Base-by-base conservation (phyloP, 495 filamentous ascomycete genomes). In the Hyaloscypha hepaticicola region DNA sequence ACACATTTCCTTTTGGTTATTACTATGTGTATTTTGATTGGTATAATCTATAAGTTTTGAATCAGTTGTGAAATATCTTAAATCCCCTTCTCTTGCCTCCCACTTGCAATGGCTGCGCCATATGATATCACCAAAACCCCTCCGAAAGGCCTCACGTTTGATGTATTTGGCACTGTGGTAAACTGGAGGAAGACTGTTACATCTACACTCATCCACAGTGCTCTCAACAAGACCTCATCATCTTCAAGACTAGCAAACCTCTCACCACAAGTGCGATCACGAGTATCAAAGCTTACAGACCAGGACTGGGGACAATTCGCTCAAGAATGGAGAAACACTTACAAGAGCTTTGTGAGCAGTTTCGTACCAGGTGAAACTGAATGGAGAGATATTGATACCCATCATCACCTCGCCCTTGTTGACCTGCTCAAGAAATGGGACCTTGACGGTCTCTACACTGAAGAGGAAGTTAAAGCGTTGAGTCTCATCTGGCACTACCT, bases 91-190 rank as follows among this genome's bases (percentile, higher is more conserved):
- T 21, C 22, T 0, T 25, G n/a, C 26, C 50, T 53, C 19, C 1
- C n/a, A 11, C 16, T 14, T 52, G 60, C 28, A 51, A 25, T 56
- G 34, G 55, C 52, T 62, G 50, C 58, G 12, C 38, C 41, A 1
- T 50, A 66, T 60, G 52, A 69, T 56, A 69, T 65, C 55, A 27
- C 51, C 28, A 59, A 49, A 22, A 24, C 45, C 11, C 69, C 69
- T 16, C 66, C 69, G 62, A 80, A 81, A 64, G 81, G 77, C 19
- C 69, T 85, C n/a, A 79, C 78, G 26, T 85, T 84, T 64, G 81
- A 83, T 71, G 79, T 89, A 69, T 94, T 94, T 76, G 91, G 91
- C 66, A 93, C 90, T 5, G 82, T 87, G 59, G 90, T 93, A 27
- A 79, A 90, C 77, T 91, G 89, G 87, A 83, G 89, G 58, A 77